These are phyloP conservation scores for Botrytis fabae DNA, from an alignment of 2,329 filamentous ascomycete species.

Conservation along the genomic window DNA sequence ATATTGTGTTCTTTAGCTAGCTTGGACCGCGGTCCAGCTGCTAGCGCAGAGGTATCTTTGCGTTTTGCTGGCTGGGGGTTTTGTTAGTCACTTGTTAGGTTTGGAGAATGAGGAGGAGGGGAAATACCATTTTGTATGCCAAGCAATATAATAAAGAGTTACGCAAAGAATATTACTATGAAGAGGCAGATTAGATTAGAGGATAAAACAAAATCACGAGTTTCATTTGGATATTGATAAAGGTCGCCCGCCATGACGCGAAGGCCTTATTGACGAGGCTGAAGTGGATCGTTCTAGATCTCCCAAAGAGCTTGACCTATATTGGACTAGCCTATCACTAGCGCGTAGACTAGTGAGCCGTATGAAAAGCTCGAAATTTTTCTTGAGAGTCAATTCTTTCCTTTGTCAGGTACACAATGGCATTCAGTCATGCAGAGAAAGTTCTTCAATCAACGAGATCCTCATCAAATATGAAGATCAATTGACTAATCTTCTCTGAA, in stretches of 20 bases:
- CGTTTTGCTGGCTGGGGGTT: slow-evolving; percentile 38
- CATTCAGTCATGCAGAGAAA: neutral
- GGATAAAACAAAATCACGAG: neutral
- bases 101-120: neutral
- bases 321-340: neutral
- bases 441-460: neutral
- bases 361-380: slow-evolving; percentile 15
- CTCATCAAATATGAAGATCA: neutral
- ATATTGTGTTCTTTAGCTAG: slow-evolving; percentile 92
- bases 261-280: slow-evolving; percentile 16
- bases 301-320: neutral
- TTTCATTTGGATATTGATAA: slow-evolving; percentile 1
- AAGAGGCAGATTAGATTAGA: too few species aligned
- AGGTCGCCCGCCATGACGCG: slow-evolving; percentile 10
- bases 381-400: fast-evolving
- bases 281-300: neutral
- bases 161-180: neutral
- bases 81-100: slow-evolving; percentile 14
- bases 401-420: neutral
- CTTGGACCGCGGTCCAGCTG: slow-evolving; percentile 64
- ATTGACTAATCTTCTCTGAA: neutral
- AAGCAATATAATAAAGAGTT: neutral
- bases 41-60: slow-evolving; percentile 32
- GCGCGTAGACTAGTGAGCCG: neutral
- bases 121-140: neutral